Conservation (phyloP, 306 rosid genomes). For the Begonia loranthoides region DNA sequence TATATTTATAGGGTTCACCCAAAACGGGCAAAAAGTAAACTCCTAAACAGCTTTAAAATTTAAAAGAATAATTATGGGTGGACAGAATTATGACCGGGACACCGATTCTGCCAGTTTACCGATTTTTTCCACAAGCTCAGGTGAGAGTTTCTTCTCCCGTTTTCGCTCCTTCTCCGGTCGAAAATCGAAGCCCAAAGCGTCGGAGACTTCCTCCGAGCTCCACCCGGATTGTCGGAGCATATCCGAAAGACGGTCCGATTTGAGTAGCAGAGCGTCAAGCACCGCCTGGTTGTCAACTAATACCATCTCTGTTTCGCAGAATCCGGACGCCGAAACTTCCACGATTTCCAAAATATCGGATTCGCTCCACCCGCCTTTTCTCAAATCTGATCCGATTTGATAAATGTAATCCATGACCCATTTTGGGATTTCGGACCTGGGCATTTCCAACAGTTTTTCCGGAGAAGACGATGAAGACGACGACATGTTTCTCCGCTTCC, state of each 20-base stretch:
- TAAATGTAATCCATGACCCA: constrained; percentile 83
- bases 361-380: constrained; percentile 82
- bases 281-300: constrained; percentile 78
- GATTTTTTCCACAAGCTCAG: constrained; percentile 51
- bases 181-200: constrained; percentile 76
- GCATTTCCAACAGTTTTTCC: constrained; percentile 59
- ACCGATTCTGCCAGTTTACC: constrained; percentile 91
- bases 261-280: constrained; percentile 67
- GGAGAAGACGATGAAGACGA: constrained; percentile 52
- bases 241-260: constrained; percentile 65
- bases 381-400: constrained; percentile 62
- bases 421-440: constrained; percentile 30
- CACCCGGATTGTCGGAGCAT: constrained; percentile 88
- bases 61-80: neutral
- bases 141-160: constrained; percentile 76
- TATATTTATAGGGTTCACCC: constrained; percentile 1
- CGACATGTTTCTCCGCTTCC: constrained; percentile 48
- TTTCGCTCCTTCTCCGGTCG: constrained; percentile 82
- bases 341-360: constrained; percentile 67
- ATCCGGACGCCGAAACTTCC: constrained; percentile 65
- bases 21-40: constrained; percentile 18
- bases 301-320: constrained; percentile 66
- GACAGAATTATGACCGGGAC: constrained; percentile 34
- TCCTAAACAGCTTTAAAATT: constrained; percentile 13
- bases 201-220: constrained; percentile 95